phyloP scores from a whole-genome alignment of 2,329 filamentous ascomycete genomes.

The Thielaviopsis punctulata region DNA sequence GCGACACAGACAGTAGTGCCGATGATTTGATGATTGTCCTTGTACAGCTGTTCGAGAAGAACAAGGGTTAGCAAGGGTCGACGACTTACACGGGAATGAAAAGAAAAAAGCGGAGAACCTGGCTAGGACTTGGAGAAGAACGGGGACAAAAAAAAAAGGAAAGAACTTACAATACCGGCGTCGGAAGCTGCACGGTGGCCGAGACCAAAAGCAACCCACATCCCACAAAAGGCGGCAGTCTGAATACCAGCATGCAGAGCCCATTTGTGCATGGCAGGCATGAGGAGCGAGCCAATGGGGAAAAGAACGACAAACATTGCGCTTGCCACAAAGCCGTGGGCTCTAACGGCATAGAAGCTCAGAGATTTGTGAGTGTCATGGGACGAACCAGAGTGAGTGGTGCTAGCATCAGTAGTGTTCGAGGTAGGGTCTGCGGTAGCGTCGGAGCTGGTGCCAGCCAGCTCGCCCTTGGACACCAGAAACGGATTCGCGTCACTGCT shows the following conservation, averaged over 20 bases:
- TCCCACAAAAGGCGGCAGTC: slow-evolving; percentile 32
- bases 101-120: too few species aligned
- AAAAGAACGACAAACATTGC: slow-evolving; percentile 41
- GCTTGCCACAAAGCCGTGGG: slow-evolving; percentile 44
- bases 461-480: slow-evolving; percentile 14
- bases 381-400: slow-evolving; percentile 10
- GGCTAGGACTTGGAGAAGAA: too few species aligned
- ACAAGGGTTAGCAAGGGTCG: slow-evolving; percentile 1
- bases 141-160: slow-evolving; percentile 9
- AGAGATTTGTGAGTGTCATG: neutral
- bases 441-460: slow-evolving; percentile 12
- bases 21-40: slow-evolving; percentile 34
- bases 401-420: too few species aligned
- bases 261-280: slow-evolving; percentile 42
- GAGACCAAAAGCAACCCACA: slow-evolving; percentile 43
- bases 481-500: slow-evolving; percentile 36
- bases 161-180: slow-evolving; percentile 24
- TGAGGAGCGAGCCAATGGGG: slow-evolving; percentile 41
- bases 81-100: neutral
- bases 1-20: slow-evolving; percentile 37
- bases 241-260: slow-evolving; percentile 41
- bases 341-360: slow-evolving; percentile 17
- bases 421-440: too few species aligned
- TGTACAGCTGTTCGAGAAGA: slow-evolving; percentile 22
- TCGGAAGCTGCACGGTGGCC: slow-evolving; percentile 32